Percentiles rank a stretch among this genome's conserved stretches.
Conservation (phyloP, 129 eudicot genomes). For the Chrysanthemum lavandulifolium region DNA sequence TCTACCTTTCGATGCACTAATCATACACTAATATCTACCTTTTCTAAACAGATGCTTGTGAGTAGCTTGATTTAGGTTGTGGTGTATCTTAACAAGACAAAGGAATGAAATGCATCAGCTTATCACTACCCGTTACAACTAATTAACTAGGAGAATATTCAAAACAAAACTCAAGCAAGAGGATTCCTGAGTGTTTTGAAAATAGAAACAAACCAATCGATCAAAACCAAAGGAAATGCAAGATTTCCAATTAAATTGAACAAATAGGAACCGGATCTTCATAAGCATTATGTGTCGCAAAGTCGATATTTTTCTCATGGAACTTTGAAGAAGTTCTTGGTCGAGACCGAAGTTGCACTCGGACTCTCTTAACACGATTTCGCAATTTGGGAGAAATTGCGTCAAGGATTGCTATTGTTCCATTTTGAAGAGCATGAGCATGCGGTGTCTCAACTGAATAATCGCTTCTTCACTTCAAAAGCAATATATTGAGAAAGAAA, state of each 20-base stretch:
- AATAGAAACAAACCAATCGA: slow-evolving; percentile 91
- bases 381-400: slow-evolving; percentile 95
- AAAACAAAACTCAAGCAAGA: slow-evolving; percentile 24
- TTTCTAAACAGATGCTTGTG: too few species aligned
- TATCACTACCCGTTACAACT: too few species aligned
- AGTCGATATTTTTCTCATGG: slow-evolving; percentile 90
- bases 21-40: too few species aligned
- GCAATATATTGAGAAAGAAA: too few species aligned
- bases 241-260: slow-evolving; percentile 84
- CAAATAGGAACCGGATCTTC: slow-evolving; percentile 88
- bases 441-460: too few species aligned
- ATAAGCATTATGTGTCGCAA: slow-evolving; percentile 97
- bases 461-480: too few species aligned
- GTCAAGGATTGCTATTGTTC: slow-evolving; percentile 93
- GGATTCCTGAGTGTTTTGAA: slow-evolving; percentile 86
- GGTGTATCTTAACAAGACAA: too few species aligned
- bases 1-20: too few species aligned
- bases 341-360: slow-evolving; percentile 96
- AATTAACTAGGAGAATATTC: too few species aligned
- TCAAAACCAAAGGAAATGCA: slow-evolving; percentile 77
- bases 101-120: too few species aligned
- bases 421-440: slow-evolving; percentile 39
- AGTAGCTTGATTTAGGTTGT: too few species aligned
- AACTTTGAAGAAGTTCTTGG: slow-evolving; percentile 94
- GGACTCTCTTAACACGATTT: slow-evolving; percentile 89